Base-by-base conservation (phyloP, 352 stramenopile genomes). In the Thraustochytrium sp. region DNA sequence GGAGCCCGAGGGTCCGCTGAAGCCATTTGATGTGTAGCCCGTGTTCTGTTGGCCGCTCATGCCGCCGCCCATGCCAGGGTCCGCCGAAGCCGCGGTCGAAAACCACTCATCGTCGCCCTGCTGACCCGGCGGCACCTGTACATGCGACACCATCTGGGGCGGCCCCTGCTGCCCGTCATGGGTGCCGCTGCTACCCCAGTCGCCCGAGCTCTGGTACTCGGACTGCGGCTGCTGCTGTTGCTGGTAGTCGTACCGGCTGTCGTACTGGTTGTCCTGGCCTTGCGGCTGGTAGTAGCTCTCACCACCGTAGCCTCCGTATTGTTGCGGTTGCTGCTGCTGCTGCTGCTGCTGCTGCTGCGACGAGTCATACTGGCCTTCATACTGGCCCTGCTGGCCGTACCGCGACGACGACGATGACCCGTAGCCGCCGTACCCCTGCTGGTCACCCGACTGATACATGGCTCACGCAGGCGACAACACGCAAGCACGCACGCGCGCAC, bases 101-200 rank as follows among this genome's bases (percentile, higher is more conserved):
- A 77, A 77, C 65, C 65, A 77, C 31, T 77, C 65, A 21, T 77
- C 65, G 8, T 62, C 65, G 34, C 46, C 46, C 65, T 11, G 65
- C 31, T 11, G 18, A 1, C 59, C 59, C 21, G 59, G 26, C 9
- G 59, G 59, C 59, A 72, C 59, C 59, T 72, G 59, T 9, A 72
- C 59, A 26, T 75, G 62, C 36, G 62, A 54, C n/a, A 56, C 48
- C 11, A 16, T 38, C 18, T 54, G 40, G 2, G 23, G 23, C 40
- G 23, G 37, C n/a, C 16, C 11, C 31, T 75, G 62, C 62, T 11
- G 36, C 61, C 9, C 18, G 21, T 73, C 11, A 13, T 48, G n/a
- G 13, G n/a, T 73, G 61, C 61, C 51, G 61, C 36, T 73, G 61
- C 54, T 63, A 21, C 54, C 23, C 5, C 34, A 16, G 42, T 16